These are phyloP conservation scores for Phytophthora aleatoria DNA, from an alignment of 352 stramenopile genomes.

Conservation along the genomic window DNA sequence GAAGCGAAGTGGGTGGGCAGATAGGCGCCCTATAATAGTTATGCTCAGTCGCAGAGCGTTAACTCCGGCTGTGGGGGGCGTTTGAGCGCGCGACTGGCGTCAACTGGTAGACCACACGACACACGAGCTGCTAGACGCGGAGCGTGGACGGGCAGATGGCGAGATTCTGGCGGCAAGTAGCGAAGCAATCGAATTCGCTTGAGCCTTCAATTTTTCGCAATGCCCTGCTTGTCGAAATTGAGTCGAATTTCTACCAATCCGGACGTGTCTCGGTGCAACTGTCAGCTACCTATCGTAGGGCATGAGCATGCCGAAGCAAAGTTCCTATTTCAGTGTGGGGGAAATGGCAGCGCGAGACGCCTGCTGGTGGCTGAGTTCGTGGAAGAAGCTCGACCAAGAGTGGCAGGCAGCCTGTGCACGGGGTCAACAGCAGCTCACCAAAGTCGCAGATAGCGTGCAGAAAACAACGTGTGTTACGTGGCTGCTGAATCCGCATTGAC, in stretches of 20 bases:
- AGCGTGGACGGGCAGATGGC: background rate
- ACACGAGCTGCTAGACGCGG: background rate
- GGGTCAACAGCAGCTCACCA: constrained; percentile 67
- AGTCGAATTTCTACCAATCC: constrained; percentile 9
- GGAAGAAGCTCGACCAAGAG: constrained; percentile 68
- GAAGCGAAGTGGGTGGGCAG: background rate
- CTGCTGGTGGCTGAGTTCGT: constrained; percentile 71
- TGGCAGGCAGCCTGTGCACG: constrained; percentile 54
- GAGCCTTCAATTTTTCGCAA: constrained; percentile 14
- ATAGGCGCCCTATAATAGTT: constrained; percentile 3
- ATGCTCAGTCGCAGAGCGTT: constrained; percentile 9
- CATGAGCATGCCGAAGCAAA: background rate
- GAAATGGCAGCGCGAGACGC: constrained; percentile 2
- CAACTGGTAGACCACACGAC: background rate
- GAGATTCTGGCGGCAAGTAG: background rate
- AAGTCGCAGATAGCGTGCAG: constrained; percentile 72
- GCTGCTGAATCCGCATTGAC: background rate
- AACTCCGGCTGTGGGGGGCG: background rate
- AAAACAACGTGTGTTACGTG: constrained; percentile 65
- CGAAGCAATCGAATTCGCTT: background rate
- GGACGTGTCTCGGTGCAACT: background rate
- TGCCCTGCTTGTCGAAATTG: constrained; percentile 4
- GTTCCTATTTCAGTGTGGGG: background rate
- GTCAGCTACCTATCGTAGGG: background rate
- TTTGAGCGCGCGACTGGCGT: background rate